Conservation (phyloP, 768 basidiomycete genomes). For the Chalciporus sphaerocephalus region DNA sequence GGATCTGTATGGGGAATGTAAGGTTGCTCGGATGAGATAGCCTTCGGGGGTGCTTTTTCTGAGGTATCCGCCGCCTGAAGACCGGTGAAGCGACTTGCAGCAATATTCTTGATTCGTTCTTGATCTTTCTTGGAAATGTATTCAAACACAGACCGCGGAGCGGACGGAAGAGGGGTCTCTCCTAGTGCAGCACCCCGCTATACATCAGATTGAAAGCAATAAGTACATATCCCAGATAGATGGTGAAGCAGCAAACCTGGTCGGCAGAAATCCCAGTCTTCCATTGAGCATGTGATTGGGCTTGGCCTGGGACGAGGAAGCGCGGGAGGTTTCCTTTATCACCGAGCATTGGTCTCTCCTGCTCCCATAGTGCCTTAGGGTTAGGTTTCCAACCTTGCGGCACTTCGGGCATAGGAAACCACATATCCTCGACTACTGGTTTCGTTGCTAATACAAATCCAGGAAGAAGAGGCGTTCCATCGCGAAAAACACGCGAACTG, state of each 20-base stretch:
- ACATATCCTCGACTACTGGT: slow-evolving; percentile 65
- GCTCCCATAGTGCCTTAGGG: slow-evolving; percentile 71
- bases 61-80: slow-evolving; percentile 28
- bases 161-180: slow-evolving; percentile 67
- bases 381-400: slow-evolving; percentile 84
- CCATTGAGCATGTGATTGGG: slow-evolving; percentile 46
- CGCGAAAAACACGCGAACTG: slow-evolving; percentile 49
- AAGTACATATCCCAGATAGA: no score
- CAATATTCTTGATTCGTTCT: slow-evolving; percentile 71
- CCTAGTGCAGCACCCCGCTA: slow-evolving; percentile 83
- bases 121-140: slow-evolving; percentile 90
- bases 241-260: slow-evolving; percentile 48
- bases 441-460: slow-evolving; percentile 73
- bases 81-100: slow-evolving; percentile 28
- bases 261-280: slow-evolving; percentile 62
- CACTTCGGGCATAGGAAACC: slow-evolving; percentile 79
- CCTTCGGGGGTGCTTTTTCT: slow-evolving; percentile 15
- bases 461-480: slow-evolving; percentile 66
- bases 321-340: slow-evolving; percentile 44
- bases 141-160: slow-evolving; percentile 85
- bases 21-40: slow-evolving; percentile 30
- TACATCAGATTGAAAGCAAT: slow-evolving; percentile 6
- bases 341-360: slow-evolving; percentile 33
- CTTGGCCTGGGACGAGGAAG: slow-evolving; percentile 20
- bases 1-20: slow-evolving; percentile 64